Evolutionary conservation across 2,329 filamentous ascomycete species (phyloP).

Genomic region (Leptographium lundbergii): DNA sequence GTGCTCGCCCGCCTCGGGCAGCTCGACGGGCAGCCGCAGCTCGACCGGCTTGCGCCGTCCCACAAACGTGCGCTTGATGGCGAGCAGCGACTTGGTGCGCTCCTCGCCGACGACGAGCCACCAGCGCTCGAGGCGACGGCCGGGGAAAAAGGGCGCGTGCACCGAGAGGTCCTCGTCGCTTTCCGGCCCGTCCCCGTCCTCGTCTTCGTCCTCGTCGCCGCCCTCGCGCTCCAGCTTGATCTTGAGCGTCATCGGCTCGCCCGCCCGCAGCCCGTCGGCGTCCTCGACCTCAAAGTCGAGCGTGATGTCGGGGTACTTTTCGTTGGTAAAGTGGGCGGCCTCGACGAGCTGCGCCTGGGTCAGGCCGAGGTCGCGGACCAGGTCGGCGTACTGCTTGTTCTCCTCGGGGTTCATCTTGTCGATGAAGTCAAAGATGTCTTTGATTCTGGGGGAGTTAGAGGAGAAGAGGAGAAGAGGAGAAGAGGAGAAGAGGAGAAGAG

Average conservation of each 20-base stretch:
- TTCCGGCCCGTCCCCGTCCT: slow-evolving; percentile 55
- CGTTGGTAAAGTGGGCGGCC: slow-evolving; percentile 90
- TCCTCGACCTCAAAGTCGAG: slow-evolving; percentile 81
- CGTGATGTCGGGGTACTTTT: slow-evolving; percentile 90
- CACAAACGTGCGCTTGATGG: slow-evolving; percentile 90
- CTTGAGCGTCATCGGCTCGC: slow-evolving; percentile 68
- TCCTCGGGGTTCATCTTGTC: slow-evolving; percentile 95
- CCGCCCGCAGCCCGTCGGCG: slow-evolving; percentile 64
- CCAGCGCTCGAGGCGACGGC: slow-evolving; percentile 92
- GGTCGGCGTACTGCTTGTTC: slow-evolving; percentile 64
- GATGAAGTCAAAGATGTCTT: slow-evolving; percentile 96
- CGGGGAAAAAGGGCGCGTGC: slow-evolving; percentile 89
- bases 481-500: not conserved
- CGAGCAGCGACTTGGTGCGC: slow-evolving; percentile 72
- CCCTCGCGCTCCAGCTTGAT: slow-evolving; percentile 75
- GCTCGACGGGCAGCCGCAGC: slow-evolving; percentile 74
- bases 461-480: not conserved
- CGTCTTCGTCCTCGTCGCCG: slow-evolving; percentile 14
- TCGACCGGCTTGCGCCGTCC: slow-evolving; percentile 52
- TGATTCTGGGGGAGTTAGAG: slow-evolving; percentile 48
- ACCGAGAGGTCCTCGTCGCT: slow-evolving; percentile 77
- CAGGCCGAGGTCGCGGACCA: slow-evolving; percentile 68
- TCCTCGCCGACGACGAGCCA: slow-evolving; percentile 96
- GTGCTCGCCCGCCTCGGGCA: slow-evolving; percentile 67
- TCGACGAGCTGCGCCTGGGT: slow-evolving; percentile 72